phyloP scores from a whole-genome alignment of 202 grass and related monocot genomes.

The Cymbopogon flexuosus region DNA sequence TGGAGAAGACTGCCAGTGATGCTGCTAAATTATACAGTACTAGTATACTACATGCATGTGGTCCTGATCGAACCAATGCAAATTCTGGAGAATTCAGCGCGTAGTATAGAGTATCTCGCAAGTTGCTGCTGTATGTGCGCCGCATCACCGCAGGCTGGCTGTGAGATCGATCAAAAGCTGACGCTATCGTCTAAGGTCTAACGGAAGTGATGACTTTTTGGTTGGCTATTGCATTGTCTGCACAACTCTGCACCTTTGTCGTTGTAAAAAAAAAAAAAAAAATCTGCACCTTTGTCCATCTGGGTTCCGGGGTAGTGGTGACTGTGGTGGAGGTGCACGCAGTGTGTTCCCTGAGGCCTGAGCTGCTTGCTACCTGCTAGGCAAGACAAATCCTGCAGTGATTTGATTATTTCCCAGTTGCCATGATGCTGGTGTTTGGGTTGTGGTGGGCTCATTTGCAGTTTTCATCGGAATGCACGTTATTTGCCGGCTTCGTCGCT shows the following conservation, averaged over 20 bases:
- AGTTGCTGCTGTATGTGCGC: neutral
- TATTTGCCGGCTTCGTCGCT: conserved; percentile 12
- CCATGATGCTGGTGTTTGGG: neutral
- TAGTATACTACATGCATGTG: neutral
- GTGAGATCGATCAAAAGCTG: conserved; percentile 18
- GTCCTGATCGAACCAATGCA: conserved; percentile 14
- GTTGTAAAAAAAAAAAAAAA: no score
- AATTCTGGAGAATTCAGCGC: neutral
- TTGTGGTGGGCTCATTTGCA: neutral
- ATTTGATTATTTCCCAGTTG: conserved; percentile 34
- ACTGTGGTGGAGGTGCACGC: conserved; percentile 20
- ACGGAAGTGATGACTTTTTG: conserved; percentile 9
- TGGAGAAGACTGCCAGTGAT: neutral
- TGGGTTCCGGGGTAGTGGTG: no score
- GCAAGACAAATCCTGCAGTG: conserved; percentile 36
- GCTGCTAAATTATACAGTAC: conserved; percentile 2
- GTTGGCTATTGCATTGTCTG: conserved; percentile 12
- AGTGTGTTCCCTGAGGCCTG: neutral
- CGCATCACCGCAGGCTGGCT: neutral
- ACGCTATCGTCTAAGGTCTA: neutral
- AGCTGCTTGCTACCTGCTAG: neutral
- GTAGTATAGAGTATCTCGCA: no score
- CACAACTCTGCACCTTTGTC: neutral
- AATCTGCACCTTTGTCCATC: conserved; percentile 6
- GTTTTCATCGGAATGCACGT: neutral